These are phyloP conservation scores for Candida mesenterica DNA, from an alignment of 1,139 yeast genomes.

Conservation along the genomic window DNA sequence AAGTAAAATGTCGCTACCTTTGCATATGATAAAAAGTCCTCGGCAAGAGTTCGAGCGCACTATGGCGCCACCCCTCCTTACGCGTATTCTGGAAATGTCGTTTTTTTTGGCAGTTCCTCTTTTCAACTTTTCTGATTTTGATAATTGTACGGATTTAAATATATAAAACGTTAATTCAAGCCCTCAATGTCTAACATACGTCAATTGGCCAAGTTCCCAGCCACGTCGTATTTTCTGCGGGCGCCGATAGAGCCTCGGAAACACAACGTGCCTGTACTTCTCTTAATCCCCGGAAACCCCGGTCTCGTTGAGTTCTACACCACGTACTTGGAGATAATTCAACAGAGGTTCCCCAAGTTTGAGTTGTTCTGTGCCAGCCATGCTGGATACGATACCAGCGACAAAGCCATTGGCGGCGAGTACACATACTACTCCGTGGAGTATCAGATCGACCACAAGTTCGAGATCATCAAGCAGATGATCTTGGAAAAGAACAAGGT, in stretches of 20 bases:
- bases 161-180: background rate
- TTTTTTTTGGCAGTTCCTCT: too few species aligned
- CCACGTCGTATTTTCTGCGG: constrained; percentile 29
- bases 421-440: constrained; percentile 33
- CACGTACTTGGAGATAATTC: constrained; percentile 47
- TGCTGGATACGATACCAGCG: constrained; percentile 46
- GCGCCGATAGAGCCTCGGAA: constrained; percentile 8
- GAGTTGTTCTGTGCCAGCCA: constrained; percentile 58
- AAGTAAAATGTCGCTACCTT: too few species aligned
- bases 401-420: constrained; percentile 11
- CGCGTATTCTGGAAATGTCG: too few species aligned
- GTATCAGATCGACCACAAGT: constrained; percentile 53
- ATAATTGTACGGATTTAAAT: too few species aligned
- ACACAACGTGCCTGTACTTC: constrained; percentile 19
- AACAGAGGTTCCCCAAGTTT: constrained; percentile 39
- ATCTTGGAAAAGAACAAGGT: constrained; percentile 14
- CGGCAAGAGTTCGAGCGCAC: too few species aligned
- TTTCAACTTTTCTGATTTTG: too few species aligned
- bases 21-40: too few species aligned
- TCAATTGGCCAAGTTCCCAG: constrained; percentile 16
- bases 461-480: constrained; percentile 32
- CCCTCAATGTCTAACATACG: background rate
- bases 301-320: constrained; percentile 60
- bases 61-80: too few species aligned
- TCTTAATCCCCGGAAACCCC: constrained; percentile 70